Base-by-base conservation (phyloP, 1,284 basidiomycete species). In the Ustilago curta region DNA sequence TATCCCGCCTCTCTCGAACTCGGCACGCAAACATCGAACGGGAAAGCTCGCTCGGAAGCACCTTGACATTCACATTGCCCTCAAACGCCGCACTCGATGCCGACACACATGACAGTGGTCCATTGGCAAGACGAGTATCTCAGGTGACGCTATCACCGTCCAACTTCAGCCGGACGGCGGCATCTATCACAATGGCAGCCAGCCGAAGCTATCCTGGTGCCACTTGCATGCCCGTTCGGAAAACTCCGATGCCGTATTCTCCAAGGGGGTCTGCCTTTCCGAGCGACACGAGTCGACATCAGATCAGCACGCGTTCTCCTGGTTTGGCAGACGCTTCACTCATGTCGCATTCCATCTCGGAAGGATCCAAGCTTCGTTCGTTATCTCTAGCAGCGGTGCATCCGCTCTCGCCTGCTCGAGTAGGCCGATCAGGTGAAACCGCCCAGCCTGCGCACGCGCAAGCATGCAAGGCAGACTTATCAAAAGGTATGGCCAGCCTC, bases 161-260 rank as follows among this genome's bases (percentile, higher is more conserved):
- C 3, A 49, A 29, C 14, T 31, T 21, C 8, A 43, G 44, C 23
- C 53, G 7, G 23, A 5, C 42, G 3, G 32, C 25, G 3, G 29
- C 32, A 4, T 48, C 50, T 1, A 2, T 37, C 12, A 25, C 5
- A 8, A 56, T 69, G 67, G 8, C 54, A 16, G 42, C 56, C 9
- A 63, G 67, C n/a, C 45, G 48, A 21, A 69, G 67, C 51, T 63
- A 27, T 40, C 57, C 67, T 9, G 55, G 56, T 2, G n/a, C 31
- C 7, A 8, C 56, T n/a, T 25, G 49, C 14, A 57, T 44, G n/a
- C 65, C 65, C 0, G 31, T 42, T 16, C 65, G 49, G 3, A 47
- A 37, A n/a, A 57, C 43, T 11, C 59, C 59, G 1, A 19, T 63
- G 27, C 47, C 50, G 5, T 63, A 59, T 25, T 59, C 59, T 2